Percentiles rank a stretch among this genome's conserved stretches.
Conservation (phyloP, 1,284 basidiomycete species). For the Anthracocystis setariae region DNA sequence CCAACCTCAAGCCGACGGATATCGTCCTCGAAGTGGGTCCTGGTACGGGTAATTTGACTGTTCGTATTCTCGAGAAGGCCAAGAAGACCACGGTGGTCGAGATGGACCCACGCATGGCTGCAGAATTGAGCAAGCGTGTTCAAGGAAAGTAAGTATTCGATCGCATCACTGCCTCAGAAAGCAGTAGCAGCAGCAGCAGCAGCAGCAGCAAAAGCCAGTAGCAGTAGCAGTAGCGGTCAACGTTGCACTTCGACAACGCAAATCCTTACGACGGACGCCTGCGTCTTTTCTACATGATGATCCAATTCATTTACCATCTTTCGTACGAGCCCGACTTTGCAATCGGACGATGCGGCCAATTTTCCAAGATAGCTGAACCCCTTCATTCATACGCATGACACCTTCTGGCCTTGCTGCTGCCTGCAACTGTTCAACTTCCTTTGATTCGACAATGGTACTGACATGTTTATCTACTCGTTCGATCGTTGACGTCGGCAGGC, state of each 20-base stretch:
- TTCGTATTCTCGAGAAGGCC: constrained; percentile 90
- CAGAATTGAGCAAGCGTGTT: constrained; percentile 94
- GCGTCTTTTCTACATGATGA: constrained; percentile 33
- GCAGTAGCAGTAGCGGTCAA: background rate
- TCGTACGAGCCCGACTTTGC: constrained; percentile 57
- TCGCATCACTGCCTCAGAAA: background rate
- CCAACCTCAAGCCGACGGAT: constrained; percentile 91
- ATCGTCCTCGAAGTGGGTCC: constrained; percentile 97
- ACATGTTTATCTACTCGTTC: constrained; percentile 1
- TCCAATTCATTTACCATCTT: constrained; percentile 53
- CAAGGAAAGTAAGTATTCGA: constrained; percentile 86
- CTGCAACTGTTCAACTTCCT: constrained; percentile 11
- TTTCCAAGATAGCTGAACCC: constrained; percentile 47
- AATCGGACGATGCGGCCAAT: constrained; percentile 55
- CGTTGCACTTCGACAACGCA: no score
- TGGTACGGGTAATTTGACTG: constrained; percentile 96
- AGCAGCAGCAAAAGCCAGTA: background rate
- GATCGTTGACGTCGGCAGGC: constrained; percentile 71
- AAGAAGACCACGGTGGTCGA: constrained; percentile 93
- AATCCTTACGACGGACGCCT: no score
- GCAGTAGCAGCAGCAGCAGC: constrained; percentile 2
- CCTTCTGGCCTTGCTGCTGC: constrained; percentile 2
- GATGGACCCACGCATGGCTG: constrained; percentile 99
- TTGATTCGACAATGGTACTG: constrained; percentile 4
- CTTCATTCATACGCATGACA: constrained; percentile 3